phyloP scores from a whole-genome alignment of 768 basidiomycete genomes.

The Fomitopsis pulvina region DNA sequence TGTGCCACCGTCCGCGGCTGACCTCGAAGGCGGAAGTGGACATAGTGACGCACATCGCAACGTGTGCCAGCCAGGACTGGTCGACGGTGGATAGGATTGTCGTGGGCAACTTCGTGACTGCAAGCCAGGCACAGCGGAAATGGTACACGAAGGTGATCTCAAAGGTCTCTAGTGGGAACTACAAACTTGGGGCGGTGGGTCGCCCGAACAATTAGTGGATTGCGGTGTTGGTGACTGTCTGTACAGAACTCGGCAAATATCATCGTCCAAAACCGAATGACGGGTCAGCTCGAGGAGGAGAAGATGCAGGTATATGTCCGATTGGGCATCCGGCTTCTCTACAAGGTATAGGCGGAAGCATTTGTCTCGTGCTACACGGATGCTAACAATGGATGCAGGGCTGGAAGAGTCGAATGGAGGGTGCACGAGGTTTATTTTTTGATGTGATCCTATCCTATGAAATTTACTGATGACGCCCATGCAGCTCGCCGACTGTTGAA shows the following conservation, averaged over 20 bases:
- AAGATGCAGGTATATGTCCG: slow-evolving; percentile 97
- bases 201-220: not conserved
- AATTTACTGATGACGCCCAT: not conserved
- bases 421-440: slow-evolving; percentile 57
- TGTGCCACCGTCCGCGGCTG: slow-evolving; percentile 86
- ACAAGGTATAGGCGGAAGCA: slow-evolving; percentile 47
- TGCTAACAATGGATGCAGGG: slow-evolving; percentile 39
- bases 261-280: slow-evolving; percentile 90
- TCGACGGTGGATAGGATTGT: slow-evolving; percentile 81
- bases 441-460: not conserved
- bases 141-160: slow-evolving; percentile 90
- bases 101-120: slow-evolving; percentile 92
- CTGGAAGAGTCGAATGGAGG: slow-evolving; percentile 83
- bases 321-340: slow-evolving; percentile 86
- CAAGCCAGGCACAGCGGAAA: slow-evolving; percentile 92
- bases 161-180: slow-evolving; percentile 82
- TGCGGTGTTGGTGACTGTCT: not conserved
- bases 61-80: slow-evolving; percentile 95
- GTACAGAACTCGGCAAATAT: slow-evolving; percentile 92
- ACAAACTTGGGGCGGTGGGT: slow-evolving; percentile 78
- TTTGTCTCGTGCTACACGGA: not conserved
- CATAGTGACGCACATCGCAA: slow-evolving; percentile 94
- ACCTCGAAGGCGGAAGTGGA: slow-evolving; percentile 87
- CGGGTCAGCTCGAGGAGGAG: slow-evolving; percentile 92
- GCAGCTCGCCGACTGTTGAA: slow-evolving; percentile 77